Evolutionary conservation across 805 yeast species (phyloP).

Genomic region (Candida boidinii): DNA sequence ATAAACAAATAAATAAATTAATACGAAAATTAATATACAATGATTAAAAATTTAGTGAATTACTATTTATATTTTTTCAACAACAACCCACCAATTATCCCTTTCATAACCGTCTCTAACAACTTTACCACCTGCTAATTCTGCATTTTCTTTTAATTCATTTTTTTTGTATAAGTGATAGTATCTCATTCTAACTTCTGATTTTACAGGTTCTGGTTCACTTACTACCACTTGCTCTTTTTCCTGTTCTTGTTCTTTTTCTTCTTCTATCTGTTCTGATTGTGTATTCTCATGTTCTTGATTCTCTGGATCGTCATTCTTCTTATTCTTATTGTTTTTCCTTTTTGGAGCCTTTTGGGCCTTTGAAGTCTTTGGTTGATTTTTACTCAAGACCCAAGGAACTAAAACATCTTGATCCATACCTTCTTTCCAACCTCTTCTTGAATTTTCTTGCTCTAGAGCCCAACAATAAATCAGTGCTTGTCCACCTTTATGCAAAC

Average conservation of each 20-base stretch:
- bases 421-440: slow-evolving; percentile 87
- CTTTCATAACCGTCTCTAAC: slow-evolving; percentile 77
- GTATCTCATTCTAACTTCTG: slow-evolving; percentile 65
- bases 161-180: slow-evolving; percentile 84
- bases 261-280: slow-evolving; percentile 15
- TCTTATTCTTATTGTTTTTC: slow-evolving; percentile 1
- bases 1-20: too few species aligned
- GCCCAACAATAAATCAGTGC: slow-evolving; percentile 95
- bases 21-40: too few species aligned
- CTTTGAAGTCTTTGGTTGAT: slow-evolving; percentile 28
- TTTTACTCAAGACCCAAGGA: slow-evolving; percentile 81
- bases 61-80: slow-evolving; percentile 24
- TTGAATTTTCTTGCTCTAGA: slow-evolving; percentile 75
- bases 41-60: too few species aligned
- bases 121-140: slow-evolving; percentile 60
- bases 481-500: slow-evolving; percentile 49
- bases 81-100: slow-evolving; percentile 88
- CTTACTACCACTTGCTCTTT: slow-evolving; percentile 9
- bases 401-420: slow-evolving; percentile 91
- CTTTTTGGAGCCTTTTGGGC: slow-evolving; percentile 12
- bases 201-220: slow-evolving; percentile 12
- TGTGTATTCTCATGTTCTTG: slow-evolving; percentile 5
- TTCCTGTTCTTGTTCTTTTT: slow-evolving; percentile 14
- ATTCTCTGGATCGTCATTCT: background rate
- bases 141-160: slow-evolving; percentile 68